Conservation (phyloP, 2,329 filamentous ascomycete genomes). For the Ophiostoma tasmaniense region DNA sequence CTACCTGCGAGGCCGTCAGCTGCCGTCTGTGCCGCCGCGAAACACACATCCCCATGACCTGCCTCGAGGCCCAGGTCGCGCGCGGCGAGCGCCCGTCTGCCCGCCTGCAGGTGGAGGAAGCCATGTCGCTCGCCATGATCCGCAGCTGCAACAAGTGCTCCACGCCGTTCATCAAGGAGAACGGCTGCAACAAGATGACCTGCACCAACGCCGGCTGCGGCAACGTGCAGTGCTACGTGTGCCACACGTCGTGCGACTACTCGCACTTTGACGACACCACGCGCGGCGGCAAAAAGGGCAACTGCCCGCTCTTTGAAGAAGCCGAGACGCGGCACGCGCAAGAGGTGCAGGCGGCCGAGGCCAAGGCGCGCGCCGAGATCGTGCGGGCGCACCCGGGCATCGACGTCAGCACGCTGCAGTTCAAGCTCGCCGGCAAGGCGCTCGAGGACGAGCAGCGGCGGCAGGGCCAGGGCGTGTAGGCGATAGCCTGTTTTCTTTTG, state of each 20-base stretch:
- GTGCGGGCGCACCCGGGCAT: constrained; percentile 52
- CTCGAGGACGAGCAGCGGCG: constrained; percentile 33
- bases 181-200: constrained; percentile 76
- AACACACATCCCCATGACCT: constrained; percentile 65
- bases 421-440: constrained; percentile 50
- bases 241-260: constrained; percentile 59
- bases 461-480: neutral
- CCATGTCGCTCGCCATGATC: constrained; percentile 72
- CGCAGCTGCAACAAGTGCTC: constrained; percentile 63
- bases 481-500: too few species aligned
- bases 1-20: constrained; percentile 53
- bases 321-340: constrained; percentile 50
- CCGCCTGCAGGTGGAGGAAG: constrained; percentile 68
- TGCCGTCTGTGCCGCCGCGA: constrained; percentile 60
- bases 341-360: constrained; percentile 56
- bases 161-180: constrained; percentile 70
- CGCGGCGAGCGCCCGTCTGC: constrained; percentile 44
- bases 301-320: constrained; percentile 62
- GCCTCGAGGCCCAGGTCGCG: constrained; percentile 56
- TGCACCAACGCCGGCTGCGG: constrained; percentile 50
- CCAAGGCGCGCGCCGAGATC: constrained; percentile 46
- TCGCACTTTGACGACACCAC: constrained; percentile 55
- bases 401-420: constrained; percentile 46
- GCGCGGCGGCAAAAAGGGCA: constrained; percentile 40
- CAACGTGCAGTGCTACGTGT: constrained; percentile 60